phyloP scores from a whole-genome alignment of 805 yeast species.

The Yamadazyma laniorum region DNA sequence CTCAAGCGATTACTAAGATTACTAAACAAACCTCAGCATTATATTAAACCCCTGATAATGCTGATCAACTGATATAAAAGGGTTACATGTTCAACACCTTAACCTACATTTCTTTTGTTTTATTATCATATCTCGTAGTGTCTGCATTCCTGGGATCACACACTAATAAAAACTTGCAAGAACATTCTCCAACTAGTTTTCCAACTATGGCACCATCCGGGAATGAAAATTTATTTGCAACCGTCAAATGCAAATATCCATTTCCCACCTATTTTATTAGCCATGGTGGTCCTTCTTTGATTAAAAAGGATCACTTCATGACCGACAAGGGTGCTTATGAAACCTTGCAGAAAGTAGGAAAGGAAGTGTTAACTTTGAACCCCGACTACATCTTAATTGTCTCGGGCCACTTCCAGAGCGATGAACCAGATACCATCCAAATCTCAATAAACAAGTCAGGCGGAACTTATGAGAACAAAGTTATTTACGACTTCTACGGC shows the following conservation, averaged over 20 bases:
- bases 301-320: conserved; percentile 48
- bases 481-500: conserved; percentile 74
- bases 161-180: too few species aligned
- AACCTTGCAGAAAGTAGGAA: conserved; percentile 49
- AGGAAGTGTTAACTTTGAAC: conserved; percentile 47
- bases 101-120: too few species aligned
- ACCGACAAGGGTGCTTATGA: conserved; percentile 66
- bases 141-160: too few species aligned
- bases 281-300: conserved; percentile 85
- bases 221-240: conserved; percentile 2
- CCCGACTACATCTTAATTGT: conserved; percentile 68
- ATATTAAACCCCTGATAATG: too few species aligned
- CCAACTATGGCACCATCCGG: too few species aligned
- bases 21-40: too few species aligned
- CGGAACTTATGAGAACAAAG: conserved; percentile 36
- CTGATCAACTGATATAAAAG: too few species aligned
- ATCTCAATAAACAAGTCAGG: conserved; percentile 29
- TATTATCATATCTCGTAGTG: too few species aligned
- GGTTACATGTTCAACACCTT: too few species aligned
- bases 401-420: conserved; percentile 78
- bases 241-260: conserved; percentile 20
- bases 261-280: conserved; percentile 66
- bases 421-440: conserved; percentile 41
- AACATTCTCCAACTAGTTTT: too few species aligned
- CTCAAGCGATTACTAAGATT: too few species aligned